A percentile compares a stretch with the other conserved stretches of the same genome.
These are phyloP conservation scores for Theobroma grandiflorum DNA, from an alignment of 441 rosid species.

Conservation along the genomic window DNA sequence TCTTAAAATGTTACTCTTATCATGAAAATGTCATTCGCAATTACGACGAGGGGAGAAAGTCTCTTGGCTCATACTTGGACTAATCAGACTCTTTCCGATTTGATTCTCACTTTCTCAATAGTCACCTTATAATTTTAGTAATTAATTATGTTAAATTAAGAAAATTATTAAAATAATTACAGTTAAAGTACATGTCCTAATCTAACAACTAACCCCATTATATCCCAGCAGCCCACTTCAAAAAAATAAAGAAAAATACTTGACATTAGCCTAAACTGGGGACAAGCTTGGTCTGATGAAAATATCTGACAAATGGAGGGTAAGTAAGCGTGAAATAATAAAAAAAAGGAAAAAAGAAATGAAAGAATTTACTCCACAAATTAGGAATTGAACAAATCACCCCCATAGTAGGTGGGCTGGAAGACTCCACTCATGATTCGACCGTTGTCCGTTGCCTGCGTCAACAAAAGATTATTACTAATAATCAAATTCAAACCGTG, in stretches of 20 bases:
- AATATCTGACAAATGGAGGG: not conserved
- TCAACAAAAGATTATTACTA: not conserved
- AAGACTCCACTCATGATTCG: not conserved
- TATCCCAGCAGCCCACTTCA: not conserved
- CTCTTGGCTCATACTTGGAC: too few relatives aligned
- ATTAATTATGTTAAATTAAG: too few relatives aligned
- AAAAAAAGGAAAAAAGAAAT: not conserved
- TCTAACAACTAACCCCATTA: not conserved
- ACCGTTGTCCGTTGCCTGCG: not conserved
- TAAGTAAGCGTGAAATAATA: not conserved
- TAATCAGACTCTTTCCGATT: too few relatives aligned
- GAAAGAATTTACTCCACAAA: not conserved
- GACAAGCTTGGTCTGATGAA: not conserved
- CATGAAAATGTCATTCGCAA: too few relatives aligned
- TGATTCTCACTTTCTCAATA: too few relatives aligned
- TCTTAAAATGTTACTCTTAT: too few relatives aligned
- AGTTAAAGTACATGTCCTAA: not conserved
- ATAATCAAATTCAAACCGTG: slow-evolving; percentile 1
- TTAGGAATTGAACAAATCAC: not conserved
- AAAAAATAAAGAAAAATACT: not conserved
- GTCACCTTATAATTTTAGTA: too few relatives aligned
- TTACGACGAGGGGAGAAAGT: too few relatives aligned
- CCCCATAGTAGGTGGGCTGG: not conserved
- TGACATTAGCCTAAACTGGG: not conserved
- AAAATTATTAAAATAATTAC: too few relatives aligned